phyloP scores from a whole-genome alignment of 495 filamentous ascomycete species.

The Aspergillus baeticus region DNA sequence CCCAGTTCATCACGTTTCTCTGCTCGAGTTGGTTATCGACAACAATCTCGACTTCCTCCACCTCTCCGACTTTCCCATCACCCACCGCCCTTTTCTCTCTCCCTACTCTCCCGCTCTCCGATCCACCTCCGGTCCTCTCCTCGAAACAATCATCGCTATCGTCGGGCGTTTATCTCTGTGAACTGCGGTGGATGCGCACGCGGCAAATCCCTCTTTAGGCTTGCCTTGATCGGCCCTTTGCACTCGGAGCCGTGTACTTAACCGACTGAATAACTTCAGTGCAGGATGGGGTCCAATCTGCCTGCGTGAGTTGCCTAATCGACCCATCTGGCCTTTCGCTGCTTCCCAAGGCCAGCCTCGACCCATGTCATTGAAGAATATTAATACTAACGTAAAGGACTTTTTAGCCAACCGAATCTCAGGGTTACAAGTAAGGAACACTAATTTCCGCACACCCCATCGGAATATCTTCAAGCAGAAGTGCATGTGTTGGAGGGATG shows the following conservation, averaged over 20 bases:
- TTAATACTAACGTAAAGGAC: conserved; percentile 30
- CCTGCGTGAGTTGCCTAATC: conserved; percentile 47
- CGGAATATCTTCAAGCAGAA: neutral
- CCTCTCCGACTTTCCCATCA: conserved; percentile 22
- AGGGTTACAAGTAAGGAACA: conserved; percentile 60
- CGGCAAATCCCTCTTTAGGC: conserved; percentile 34
- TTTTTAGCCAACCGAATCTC: conserved; percentile 56
- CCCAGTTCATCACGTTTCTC: conserved; percentile 21
- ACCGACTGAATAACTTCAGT: conserved; percentile 27
- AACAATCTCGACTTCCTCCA: conserved; percentile 22
- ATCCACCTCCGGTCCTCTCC: conserved; percentile 14
- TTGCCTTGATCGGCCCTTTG: conserved; percentile 44
- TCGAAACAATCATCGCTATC: conserved; percentile 10
- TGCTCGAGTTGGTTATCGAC: conserved; percentile 12
- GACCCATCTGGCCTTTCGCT: conserved; percentile 15
- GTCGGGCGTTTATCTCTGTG: conserved; percentile 23
- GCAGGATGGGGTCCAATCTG: conserved; percentile 59
- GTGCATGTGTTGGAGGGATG: neutral
- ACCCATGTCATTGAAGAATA: neutral
- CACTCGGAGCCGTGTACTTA: conserved; percentile 29
- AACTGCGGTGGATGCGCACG: conserved; percentile 44
- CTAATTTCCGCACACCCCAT: conserved; percentile 1
- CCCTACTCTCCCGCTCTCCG: conserved; percentile 11
- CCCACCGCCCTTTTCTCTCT: conserved; percentile 12
- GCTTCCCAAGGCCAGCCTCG: conserved; percentile 11